Evolutionary conservation across 2,329 filamentous ascomycete genomes (phyloP).

Genomic region (Hortaea sp.): DNA sequence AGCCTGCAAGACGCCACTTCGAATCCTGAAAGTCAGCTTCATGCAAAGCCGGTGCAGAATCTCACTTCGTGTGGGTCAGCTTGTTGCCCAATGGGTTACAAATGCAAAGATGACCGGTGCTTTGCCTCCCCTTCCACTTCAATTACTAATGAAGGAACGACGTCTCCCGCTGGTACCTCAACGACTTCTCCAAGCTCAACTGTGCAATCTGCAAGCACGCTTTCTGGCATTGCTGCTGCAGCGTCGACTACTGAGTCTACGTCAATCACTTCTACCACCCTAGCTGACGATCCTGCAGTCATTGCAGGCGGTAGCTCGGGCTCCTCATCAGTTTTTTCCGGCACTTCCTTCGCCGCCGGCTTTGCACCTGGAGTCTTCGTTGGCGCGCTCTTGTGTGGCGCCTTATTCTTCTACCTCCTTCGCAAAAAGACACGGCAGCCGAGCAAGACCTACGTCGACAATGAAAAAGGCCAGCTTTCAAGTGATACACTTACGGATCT

Average conservation of each 20-base stretch:
- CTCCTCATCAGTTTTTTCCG: slow-evolving; percentile 15
- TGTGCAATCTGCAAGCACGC: not conserved
- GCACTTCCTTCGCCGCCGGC: slow-evolving; percentile 24
- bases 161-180: not conserved
- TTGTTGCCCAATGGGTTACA: slow-evolving; percentile 67
- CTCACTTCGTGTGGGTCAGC: slow-evolving; percentile 47
- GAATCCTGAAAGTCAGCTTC: slow-evolving; percentile 51
- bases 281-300: not conserved
- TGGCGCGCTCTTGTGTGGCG: slow-evolving; percentile 17
- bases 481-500: slow-evolving; percentile 20
- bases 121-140: not conserved
- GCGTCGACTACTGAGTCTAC: not conserved
- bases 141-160: not conserved
- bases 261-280: slow-evolving; percentile 1
- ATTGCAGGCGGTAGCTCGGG: not conserved
- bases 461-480: slow-evolving; percentile 13
- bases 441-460: slow-evolving; percentile 3
- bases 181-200: not conserved
- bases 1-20: slow-evolving; percentile 48
- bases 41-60: slow-evolving; percentile 51
- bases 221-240: not conserved
- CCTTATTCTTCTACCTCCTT: slow-evolving; percentile 16
- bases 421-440: slow-evolving; percentile 5
- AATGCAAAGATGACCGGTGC: slow-evolving; percentile 34
- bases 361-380: slow-evolving; percentile 25